A percentile compares a stretch with the other conserved stretches of the same genome.
phyloP scores from a whole-genome alignment of 495 filamentous ascomycete genomes.

The Penicillium herquei region DNA sequence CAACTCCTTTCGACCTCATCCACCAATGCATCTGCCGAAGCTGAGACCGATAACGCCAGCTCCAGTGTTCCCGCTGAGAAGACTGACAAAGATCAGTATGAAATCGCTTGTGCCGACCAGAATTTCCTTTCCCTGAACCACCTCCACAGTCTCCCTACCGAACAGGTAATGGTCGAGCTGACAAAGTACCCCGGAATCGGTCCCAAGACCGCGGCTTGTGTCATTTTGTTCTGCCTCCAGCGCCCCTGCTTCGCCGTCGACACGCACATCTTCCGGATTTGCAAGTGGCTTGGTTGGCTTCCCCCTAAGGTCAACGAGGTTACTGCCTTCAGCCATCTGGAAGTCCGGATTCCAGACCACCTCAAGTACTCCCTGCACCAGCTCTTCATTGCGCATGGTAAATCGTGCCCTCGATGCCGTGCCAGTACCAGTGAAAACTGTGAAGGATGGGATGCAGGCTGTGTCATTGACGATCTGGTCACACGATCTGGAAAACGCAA shows the following conservation, averaged over 20 bases:
- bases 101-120: constrained; percentile 53
- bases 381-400: constrained; percentile 83
- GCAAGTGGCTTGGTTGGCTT: constrained; percentile 84
- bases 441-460: constrained; percentile 47
- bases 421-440: constrained; percentile 49
- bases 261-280: constrained; percentile 79
- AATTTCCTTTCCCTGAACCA: constrained; percentile 73
- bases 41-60: background rate
- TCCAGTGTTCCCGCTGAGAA: constrained; percentile 9
- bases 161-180: constrained; percentile 71
- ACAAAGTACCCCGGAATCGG: constrained; percentile 82
- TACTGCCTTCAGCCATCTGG: constrained; percentile 75
- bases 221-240: constrained; percentile 75
- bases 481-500: constrained; percentile 26
- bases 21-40: background rate
- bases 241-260: constrained; percentile 81
- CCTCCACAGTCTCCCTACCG: constrained; percentile 62
- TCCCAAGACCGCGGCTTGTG: constrained; percentile 87
- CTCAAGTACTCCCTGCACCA: constrained; percentile 89
- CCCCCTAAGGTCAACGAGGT: constrained; percentile 57
- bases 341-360: constrained; percentile 76
- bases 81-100: constrained; percentile 35
- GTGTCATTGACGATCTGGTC: constrained; percentile 52
- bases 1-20: constrained; percentile 12
- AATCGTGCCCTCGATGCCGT: constrained; percentile 73